Evolutionary conservation across 2,329 filamentous ascomycete genomes (phyloP), one percentile per base, ranked within the genome.

Genomic region (Dichotomopilus funicola): DNA sequence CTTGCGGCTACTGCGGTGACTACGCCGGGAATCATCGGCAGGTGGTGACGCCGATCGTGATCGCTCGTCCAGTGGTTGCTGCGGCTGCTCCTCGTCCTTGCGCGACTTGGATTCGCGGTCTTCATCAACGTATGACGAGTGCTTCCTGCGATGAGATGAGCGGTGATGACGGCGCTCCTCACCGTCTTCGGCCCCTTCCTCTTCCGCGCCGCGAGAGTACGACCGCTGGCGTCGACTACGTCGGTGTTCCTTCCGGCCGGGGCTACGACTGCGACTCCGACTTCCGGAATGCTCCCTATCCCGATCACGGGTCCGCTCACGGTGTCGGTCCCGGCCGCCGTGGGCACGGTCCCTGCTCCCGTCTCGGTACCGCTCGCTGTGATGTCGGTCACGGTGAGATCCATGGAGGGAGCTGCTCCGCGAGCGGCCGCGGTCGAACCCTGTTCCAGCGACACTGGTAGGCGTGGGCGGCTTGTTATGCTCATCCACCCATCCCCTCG

Each of bases 31-130:
- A 10, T 82, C 80, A 1, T 55, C 56, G 1, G 36, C 53, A 1
- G 54, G 40, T n/a, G 79, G 80, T 2, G 88, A 89, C 5, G 78
- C 77, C 5, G 87, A 89, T 55, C 86, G 78, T 0, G 85, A 83
- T 50, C 79, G 78, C 48, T 83, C 78, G 10, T 74, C 72, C 61
- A 43, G 36, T 12, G 49, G 33, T 40, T 38, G 45, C 70, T 74
- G 72, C 61, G 36, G 43, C 33, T 52, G 33, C 43, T 44, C 38
- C 69, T 59, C 63, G 42, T 46, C 61, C 72, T 69, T 44, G 71
- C 61, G 40, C 69, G 67, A 64, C 59, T 66, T 71, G 49, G 67
- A 64, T 45, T 79, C 74, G 49, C 76, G 73, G 13, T 78, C 78
- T 48, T 78, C 76, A 12, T 72, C 72, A 7, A 33, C 51, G 61